Conservation (phyloP, 2,329 filamentous ascomycete species). For the Davidsoniella neocaledoniae region DNA sequence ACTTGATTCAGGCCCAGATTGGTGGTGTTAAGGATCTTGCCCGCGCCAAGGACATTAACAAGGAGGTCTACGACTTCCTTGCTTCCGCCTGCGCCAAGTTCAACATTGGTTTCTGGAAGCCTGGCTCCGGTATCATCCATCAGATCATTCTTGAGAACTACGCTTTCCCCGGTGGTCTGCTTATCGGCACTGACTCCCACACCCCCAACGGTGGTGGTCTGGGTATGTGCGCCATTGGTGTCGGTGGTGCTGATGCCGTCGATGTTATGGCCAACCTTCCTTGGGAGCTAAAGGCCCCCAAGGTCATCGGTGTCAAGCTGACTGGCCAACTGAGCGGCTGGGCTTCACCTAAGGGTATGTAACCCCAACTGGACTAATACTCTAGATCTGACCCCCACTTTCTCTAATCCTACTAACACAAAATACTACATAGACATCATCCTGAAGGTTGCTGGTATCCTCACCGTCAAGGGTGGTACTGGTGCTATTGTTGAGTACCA, state of each 20-base stretch:
- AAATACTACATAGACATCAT: constrained; percentile 55
- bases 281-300: constrained; percentile 97
- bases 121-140: constrained; percentile 97
- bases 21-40: constrained; percentile 88
- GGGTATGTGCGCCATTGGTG: constrained; percentile 87
- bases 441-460: constrained; percentile 87
- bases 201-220: constrained; percentile 95
- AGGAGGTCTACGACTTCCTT: constrained; percentile 98
- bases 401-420: constrained; percentile 5
- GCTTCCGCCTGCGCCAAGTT: constrained; percentile 91
- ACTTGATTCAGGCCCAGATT: constrained; percentile 94
- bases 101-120: constrained; percentile 99
- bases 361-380: constrained; percentile 32
- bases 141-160: constrained; percentile 98
- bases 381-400: background rate
- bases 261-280: constrained; percentile 96
- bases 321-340: constrained; percentile 81
- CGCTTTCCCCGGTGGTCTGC: constrained; percentile 92
- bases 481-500: constrained; percentile 74
- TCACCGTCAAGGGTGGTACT: constrained; percentile 96
- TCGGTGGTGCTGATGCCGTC: constrained; percentile 94
- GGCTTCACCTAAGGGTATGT: constrained; percentile 58
- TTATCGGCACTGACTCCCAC: constrained; percentile 96
- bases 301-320: constrained; percentile 90
- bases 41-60: constrained; percentile 85